Evolutionary conservation across 2,329 filamentous ascomycete species (phyloP), one percentile per base, ranked within the genome.

Genomic region (Arthrobotrys pseudoclavata): DNA sequence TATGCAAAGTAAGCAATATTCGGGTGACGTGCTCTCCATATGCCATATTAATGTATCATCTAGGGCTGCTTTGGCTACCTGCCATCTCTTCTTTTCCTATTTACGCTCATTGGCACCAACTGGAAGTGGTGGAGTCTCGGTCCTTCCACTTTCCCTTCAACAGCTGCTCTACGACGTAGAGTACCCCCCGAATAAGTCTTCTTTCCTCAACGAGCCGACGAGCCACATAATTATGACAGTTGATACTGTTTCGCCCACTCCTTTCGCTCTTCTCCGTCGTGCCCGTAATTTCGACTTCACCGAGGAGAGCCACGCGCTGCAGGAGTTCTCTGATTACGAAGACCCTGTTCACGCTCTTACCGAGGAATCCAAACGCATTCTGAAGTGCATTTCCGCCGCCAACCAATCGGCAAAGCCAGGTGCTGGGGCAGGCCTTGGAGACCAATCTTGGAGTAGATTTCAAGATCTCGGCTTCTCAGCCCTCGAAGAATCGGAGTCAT

Each of bases 21-120:
- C 64, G 45, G 13, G 20, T 50, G 2, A 24, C 29, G 13, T n/a
- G 12, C 47, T 15, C 24, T 24, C 10, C 10, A 66, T 26, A 62
- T 62, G 5, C 37, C 66, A 24, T 50, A 45, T 47, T 61, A 24
- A 34, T 24, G 42, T 26, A 40, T 47, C n/a, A 18, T 79, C 29
- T 82, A 96, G 92, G 82, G 94, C 95, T 77, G 96, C 96, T 75
- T 94, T 98, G 86, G 96, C 96, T 67, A 94, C 95, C 20, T 97
- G 94, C 82, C 96, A 99, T 85, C 86, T 99, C 68, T 99, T 99
- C 87, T 99, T 99, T 83, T 96, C 96, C 69, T 99, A 98, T 83
- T 89, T 99, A 57, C 89, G 96, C 81, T 97, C 94, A 0, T 86
- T 97, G 55, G 90, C 93, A 1, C 95, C 96, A n/a, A 67, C 77